Evolutionary conservation across 352 stramenopile genomes (phyloP).

Genomic region (Thraustochytrium striatum): DNA sequence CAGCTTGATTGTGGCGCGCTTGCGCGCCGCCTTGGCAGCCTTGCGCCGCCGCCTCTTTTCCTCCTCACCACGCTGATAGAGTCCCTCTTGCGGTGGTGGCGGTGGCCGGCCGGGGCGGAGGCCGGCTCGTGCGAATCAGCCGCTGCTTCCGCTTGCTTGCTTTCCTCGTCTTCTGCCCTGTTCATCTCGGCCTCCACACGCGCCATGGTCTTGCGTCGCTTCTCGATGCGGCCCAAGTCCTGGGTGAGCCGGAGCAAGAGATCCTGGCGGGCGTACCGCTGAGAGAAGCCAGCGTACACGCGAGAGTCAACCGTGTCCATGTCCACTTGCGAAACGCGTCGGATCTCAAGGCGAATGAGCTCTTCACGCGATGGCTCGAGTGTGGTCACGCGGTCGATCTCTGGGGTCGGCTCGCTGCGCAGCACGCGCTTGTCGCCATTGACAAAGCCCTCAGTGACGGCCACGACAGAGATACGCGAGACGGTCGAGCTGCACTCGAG

Average conservation of each 20-base stretch:
- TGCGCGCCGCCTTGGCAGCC: too few species aligned
- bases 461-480: not conserved
- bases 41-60: too few species aligned
- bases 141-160: not conserved
- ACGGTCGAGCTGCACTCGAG: not conserved
- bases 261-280: conserved; percentile 6
- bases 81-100: not conserved
- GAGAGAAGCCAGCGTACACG: not conserved
- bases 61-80: not conserved
- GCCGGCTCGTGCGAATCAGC: not conserved
- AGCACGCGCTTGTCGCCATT: not conserved
- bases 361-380: conserved; percentile 6
- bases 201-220: not conserved
- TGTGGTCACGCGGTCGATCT: not conserved
- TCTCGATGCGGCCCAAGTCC: not conserved
- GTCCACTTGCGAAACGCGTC: not conserved
- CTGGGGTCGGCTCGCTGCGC: conserved; percentile 14
- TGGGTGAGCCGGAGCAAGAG: not conserved
- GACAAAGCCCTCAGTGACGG: not conserved
- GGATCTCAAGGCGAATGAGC: conserved; percentile 4
- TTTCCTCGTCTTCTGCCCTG: not conserved
- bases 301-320: not conserved
- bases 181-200: not conserved
- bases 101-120: not conserved
- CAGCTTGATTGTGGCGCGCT: too few species aligned